A percentile compares a stretch with the other conserved stretches of the same genome.
Evolutionary conservation across 2,329 filamentous ascomycete species (phyloP).

Genomic region (Apiospora sp.): DNA sequence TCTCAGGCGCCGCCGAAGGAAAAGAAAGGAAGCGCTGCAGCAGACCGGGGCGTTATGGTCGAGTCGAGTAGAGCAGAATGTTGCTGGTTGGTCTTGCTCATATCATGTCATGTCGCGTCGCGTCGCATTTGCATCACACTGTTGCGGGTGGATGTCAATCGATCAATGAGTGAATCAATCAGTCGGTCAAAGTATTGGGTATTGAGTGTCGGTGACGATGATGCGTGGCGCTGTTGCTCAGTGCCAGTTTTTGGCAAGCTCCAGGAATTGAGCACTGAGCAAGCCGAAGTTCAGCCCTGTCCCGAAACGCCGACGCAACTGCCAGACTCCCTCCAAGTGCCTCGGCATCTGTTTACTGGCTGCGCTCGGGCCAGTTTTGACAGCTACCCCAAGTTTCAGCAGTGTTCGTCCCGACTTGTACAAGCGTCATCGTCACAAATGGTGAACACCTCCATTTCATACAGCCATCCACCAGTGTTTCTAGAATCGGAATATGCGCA

Average conservation of each 20-base stretch:
- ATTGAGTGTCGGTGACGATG: constrained; percentile 8
- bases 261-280: background rate
- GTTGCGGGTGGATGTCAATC: background rate
- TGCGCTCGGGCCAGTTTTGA: background rate
- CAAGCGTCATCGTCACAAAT: background rate
- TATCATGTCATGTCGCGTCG: constrained; percentile 10
- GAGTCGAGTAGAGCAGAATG: background rate
- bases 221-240: background rate
- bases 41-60: background rate
- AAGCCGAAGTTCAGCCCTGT: constrained; percentile 12
- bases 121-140: background rate
- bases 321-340: background rate
- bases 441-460: background rate
- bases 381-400: background rate
- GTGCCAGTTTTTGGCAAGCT: background rate
- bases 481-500: background rate
- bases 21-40: background rate
- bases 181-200: background rate
- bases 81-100: background rate
- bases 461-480: background rate
- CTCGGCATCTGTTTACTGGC: constrained; percentile 12
- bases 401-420: background rate
- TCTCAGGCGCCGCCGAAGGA: background rate
- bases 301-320: background rate
- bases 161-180: background rate